Evolutionary conservation across 208 protist species (phyloP).

Genomic region (Crithidia sp.): DNA sequence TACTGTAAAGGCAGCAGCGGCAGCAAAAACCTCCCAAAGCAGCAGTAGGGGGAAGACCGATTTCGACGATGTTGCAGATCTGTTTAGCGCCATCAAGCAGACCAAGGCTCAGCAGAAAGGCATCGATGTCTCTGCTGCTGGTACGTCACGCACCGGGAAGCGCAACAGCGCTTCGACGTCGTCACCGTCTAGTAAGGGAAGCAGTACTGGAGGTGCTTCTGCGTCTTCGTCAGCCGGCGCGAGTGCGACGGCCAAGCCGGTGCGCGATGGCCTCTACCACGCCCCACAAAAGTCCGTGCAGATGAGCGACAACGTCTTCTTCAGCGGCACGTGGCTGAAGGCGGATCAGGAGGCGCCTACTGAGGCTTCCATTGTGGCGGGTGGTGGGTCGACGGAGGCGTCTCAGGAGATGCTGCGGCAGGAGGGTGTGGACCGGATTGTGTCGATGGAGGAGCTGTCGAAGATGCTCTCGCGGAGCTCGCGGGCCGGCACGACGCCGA

Average conservation of each 20-base stretch:
- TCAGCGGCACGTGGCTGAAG: slow-evolving; percentile 52
- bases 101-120: slow-evolving; percentile 18
- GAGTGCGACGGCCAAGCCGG: neutral
- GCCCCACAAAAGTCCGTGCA: slow-evolving; percentile 75
- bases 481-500: slow-evolving; percentile 80
- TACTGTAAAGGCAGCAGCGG: neutral
- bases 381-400: slow-evolving; percentile 14
- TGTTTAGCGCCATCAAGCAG: slow-evolving; percentile 31
- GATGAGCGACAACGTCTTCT: slow-evolving; percentile 85
- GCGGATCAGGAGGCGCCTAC: slow-evolving; percentile 13
- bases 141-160: too few relatives aligned
- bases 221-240: neutral
- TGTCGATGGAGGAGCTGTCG: slow-evolving; percentile 73
- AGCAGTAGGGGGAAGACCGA: slow-evolving; percentile 1
- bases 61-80: slow-evolving; percentile 25
- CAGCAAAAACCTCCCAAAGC: neutral
- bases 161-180: too few relatives aligned
- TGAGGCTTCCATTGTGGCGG: neutral
- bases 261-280: slow-evolving; percentile 77
- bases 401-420: slow-evolving; percentile 34
- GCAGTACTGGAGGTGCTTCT: neutral
- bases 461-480: slow-evolving; percentile 80
- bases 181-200: neutral
- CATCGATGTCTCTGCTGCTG: neutral
- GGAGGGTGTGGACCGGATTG: slow-evolving; percentile 84